Evolutionary conservation across 1,139 yeast genomes (phyloP).

Genomic region (Hemisphaericaspora subhashii): DNA sequence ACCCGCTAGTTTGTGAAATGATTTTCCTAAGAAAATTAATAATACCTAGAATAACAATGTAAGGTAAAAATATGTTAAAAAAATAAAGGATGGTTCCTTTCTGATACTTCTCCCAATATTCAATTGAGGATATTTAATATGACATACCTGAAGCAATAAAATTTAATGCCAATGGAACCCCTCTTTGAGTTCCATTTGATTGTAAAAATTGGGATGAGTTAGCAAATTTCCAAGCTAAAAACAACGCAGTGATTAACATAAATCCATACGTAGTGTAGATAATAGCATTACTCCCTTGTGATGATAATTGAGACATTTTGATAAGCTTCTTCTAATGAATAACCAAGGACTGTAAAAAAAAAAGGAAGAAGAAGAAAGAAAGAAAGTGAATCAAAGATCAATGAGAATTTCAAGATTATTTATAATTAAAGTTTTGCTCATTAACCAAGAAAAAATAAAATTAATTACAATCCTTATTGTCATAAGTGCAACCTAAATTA

Average conservation of each 20-base stretch:
- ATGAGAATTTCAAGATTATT: no score
- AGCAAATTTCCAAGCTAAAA: slow-evolving; percentile 54
- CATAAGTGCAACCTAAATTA: no score
- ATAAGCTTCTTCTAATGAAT: not conserved
- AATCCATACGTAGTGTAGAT: slow-evolving; percentile 72
- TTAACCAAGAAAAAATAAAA: no score
- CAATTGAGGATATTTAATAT: slow-evolving; percentile 10
- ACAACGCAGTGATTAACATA: slow-evolving; percentile 59
- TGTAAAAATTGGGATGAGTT: slow-evolving; percentile 58
- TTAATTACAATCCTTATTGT: no score
- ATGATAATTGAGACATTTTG: slow-evolving; percentile 31
- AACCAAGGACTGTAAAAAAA: not conserved
- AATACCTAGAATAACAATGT: no score
- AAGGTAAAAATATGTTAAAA: slow-evolving; percentile 1
- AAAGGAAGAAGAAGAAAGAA: not conserved
- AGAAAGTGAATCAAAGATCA: no score
- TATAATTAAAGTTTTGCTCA: no score
- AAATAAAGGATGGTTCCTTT: not conserved
- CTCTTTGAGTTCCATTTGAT: slow-evolving; percentile 78
- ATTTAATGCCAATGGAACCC: slow-evolving; percentile 78
- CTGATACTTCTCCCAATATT: not conserved
- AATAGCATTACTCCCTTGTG: slow-evolving; percentile 64
- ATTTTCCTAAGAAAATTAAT: not conserved
- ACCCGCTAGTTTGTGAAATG: slow-evolving; percentile 45
- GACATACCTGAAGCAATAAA: slow-evolving; percentile 87